These are phyloP conservation scores for Diutina scorzettiae DNA, from an alignment of 1,139 yeast species.

Conservation along the genomic window DNA sequence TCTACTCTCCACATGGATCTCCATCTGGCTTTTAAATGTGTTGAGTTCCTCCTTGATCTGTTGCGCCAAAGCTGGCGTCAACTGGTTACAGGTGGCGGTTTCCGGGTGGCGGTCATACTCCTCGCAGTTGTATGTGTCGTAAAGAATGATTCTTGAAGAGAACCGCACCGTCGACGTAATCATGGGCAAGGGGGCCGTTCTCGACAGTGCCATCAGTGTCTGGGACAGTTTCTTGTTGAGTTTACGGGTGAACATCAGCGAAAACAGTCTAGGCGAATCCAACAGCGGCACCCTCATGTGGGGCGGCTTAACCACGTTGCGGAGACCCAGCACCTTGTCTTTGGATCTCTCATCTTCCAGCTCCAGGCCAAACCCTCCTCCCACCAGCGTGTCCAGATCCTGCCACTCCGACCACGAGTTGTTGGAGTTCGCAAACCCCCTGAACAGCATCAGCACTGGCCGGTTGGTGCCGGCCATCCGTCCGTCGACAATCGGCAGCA, in stretches of 20 bases:
- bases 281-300: not conserved
- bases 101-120: slow-evolving; percentile 95
- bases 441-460: slow-evolving; percentile 4
- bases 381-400: slow-evolving; percentile 2
- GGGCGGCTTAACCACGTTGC: not conserved
- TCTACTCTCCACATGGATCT: slow-evolving; percentile 62
- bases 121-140: slow-evolving; percentile 72
- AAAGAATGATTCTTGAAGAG: slow-evolving; percentile 73
- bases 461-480: not conserved
- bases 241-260: slow-evolving; percentile 20
- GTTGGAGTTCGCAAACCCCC: not conserved
- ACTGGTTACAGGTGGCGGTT: slow-evolving; percentile 81
- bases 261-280: slow-evolving; percentile 18
- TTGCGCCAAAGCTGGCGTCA: slow-evolving; percentile 83
- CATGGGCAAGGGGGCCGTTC: slow-evolving; percentile 10
- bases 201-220: slow-evolving; percentile 7
- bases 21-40: slow-evolving; percentile 67
- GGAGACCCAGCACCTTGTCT: not conserved
- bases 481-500: slow-evolving; percentile 5
- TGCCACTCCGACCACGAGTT: slow-evolving; percentile 1
- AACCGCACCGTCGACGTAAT: slow-evolving; percentile 39
- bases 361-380: slow-evolving; percentile 4
- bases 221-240: slow-evolving; percentile 14
- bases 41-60: slow-evolving; percentile 82
- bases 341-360: not conserved